Evolutionary conservation across 805 yeast species (phyloP), one percentile per base, ranked within the genome.

Genomic region (Lipomyces chichibuensis): DNA sequence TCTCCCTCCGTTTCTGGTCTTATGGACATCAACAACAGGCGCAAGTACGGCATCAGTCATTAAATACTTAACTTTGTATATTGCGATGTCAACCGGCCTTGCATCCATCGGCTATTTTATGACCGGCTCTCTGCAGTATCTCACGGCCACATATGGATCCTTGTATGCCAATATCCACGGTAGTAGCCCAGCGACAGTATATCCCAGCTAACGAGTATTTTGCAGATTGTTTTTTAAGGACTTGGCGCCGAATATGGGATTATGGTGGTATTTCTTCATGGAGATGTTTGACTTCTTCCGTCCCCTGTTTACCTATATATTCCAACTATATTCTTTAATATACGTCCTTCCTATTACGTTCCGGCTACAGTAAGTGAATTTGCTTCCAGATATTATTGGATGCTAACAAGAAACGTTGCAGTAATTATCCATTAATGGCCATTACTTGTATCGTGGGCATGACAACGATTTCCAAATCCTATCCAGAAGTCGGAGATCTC

Each of bases 181-280:
- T 33, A 29, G 43, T 17, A n/a, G 49, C 23, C 9, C 6, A 5
- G 23, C 5, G 4, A n/a, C 49, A n/a, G n/a, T n/a, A 7, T 43
- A 17, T 43, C 49, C 14, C 14, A 43, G 20, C 49, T 43, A 43
- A 43, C 49, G 20, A 43, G 11, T 23, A n/a, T 2, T 20, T 39
- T 20, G 86, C 2, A 78, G 84, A 5, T 74, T 91, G 5, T 80
- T 81, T 29, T 88, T 91, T 73, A 83, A 83, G 51, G 93, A 91
- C 70, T 85, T 92, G 68, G 83, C 88, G 4, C 99, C 99, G 33
- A 95, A 95, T 78, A 77, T 95, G 71, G 99, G 99, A 0, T 81
- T 95, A 25, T 95, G 99, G 99, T 95, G 99, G 99, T 95, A 95
- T 80, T 87, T 93, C 74, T 95, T 95, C 81, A 90, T 94, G 54